phyloP scores from a whole-genome alignment of 257 asterid genomes.

The Solanum bulbocastanum region DNA sequence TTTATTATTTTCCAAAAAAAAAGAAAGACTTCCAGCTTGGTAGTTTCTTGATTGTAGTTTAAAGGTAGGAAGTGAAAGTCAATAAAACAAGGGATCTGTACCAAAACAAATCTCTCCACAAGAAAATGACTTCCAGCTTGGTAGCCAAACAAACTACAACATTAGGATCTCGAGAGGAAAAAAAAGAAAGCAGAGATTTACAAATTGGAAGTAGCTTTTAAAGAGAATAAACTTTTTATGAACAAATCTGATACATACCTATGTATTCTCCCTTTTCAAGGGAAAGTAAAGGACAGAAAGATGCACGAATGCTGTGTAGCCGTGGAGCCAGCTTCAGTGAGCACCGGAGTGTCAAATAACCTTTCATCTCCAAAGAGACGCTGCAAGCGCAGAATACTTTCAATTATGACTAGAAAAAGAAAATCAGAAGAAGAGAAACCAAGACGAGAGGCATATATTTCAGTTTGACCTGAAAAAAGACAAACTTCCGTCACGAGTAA shows the following conservation, averaged over 20 bases:
- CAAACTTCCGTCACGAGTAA: constrained; percentile 78
- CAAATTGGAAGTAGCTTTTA: neutral
- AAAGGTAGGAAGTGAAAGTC: neutral
- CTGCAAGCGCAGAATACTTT: constrained; percentile 25
- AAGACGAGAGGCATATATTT: neutral
- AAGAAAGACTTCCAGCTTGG: too few species aligned
- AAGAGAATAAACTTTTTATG: neutral
- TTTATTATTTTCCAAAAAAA: neutral
- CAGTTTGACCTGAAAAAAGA: constrained; percentile 82
- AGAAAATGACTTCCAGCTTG: neutral
- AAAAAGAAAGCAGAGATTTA: neutral
- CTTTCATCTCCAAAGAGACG: constrained; percentile 78
- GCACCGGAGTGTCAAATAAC: constrained; percentile 82
- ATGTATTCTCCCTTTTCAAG: constrained; percentile 97
- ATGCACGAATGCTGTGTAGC: constrained; percentile 78
- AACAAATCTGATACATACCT: constrained; percentile 27
- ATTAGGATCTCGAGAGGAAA: neutral
- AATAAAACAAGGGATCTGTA: neutral
- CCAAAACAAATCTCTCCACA: neutral
- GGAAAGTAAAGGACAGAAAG: constrained; percentile 97
- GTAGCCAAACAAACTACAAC: neutral
- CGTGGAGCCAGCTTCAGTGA: constrained; percentile 81
- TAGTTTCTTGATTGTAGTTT: neutral
- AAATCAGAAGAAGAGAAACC: neutral
- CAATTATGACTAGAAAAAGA: neutral